These are phyloP conservation scores for Aureobasidium pullulans DNA, from an alignment of 2,329 filamentous ascomycete genomes.

Conservation along the genomic window DNA sequence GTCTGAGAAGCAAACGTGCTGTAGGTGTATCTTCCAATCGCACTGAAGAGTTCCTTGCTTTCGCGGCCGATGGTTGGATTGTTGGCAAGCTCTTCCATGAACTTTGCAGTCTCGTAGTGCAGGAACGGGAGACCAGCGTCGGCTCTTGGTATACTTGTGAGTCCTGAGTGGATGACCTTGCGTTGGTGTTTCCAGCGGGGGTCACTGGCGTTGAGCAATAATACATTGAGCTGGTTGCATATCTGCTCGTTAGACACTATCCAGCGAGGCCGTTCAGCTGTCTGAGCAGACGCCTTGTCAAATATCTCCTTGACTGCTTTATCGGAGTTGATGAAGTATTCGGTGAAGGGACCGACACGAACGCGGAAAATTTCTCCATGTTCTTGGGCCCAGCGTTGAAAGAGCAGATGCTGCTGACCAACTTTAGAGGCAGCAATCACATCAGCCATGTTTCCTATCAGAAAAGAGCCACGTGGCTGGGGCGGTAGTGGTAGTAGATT, in stretches of 20 bases:
- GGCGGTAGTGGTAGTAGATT: neutral
- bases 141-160: conserved; percentile 14
- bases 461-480: neutral
- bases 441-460: neutral
- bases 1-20: conserved; percentile 12
- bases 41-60: neutral
- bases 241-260: conserved; percentile 15
- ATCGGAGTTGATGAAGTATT: conserved; percentile 6
- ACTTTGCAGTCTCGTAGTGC: conserved; percentile 13
- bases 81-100: conserved; percentile 8
- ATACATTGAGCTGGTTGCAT: conserved; percentile 13
- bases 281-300: conserved; percentile 9
- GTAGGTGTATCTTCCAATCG: conserved; percentile 11
- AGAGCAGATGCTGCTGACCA: conserved; percentile 1
- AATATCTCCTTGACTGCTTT: conserved; percentile 12
- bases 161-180: conserved; percentile 7
- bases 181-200: conserved; percentile 14
- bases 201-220: conserved; percentile 10
- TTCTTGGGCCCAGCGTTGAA: conserved; percentile 2
- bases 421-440: neutral
- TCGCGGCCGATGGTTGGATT: conserved; percentile 2
- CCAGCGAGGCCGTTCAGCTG: conserved; percentile 11
- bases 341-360: conserved; percentile 3
- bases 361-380: conserved; percentile 12
- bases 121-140: conserved; percentile 8